Conservation (phyloP, 2,329 filamentous ascomycete species). For the Simplicillium sp. region DNA sequence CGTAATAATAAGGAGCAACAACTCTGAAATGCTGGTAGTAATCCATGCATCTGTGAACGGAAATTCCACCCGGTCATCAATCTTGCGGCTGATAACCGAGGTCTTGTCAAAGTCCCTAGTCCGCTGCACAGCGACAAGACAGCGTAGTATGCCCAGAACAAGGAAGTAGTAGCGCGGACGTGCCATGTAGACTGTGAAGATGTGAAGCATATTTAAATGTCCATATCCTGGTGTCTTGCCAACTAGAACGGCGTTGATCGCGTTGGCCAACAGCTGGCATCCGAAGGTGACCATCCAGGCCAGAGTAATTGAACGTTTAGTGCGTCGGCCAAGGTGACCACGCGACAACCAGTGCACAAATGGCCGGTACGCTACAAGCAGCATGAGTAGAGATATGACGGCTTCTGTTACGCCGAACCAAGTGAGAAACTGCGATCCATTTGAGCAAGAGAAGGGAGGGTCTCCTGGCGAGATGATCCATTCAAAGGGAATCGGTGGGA, state of each 20-base stretch:
- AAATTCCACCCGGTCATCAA: constrained; percentile 14
- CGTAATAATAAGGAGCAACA: constrained; percentile 10
- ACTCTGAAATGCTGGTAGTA: constrained; percentile 9
- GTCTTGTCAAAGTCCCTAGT: constrained; percentile 11
- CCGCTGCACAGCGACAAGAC: constrained; percentile 8
- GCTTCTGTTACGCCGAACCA: constrained; percentile 12
- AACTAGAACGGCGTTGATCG: constrained; percentile 11
- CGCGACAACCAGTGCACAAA: constrained; percentile 10
- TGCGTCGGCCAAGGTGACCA: constrained; percentile 9
- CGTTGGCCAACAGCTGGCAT: constrained; percentile 12
- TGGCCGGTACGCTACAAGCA: constrained; percentile 11
- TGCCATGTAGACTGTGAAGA: constrained; percentile 13
- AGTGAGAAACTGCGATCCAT: constrained; percentile 7
- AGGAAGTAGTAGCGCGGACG: constrained; percentile 12
- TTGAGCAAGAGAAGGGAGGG: constrained; percentile 9
- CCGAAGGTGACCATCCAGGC: constrained; percentile 10
- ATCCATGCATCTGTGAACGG: constrained; percentile 14
- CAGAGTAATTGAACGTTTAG: constrained; percentile 5
- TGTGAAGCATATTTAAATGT: constrained; percentile 12
- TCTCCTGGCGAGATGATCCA: too few relatives aligned
- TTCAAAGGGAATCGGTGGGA: too few relatives aligned
- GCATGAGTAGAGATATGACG: constrained; percentile 7
- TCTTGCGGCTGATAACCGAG: constrained; percentile 7
- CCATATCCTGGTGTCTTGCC: constrained; percentile 8
- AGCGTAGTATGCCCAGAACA: constrained; percentile 10